Conservation (phyloP, 2,329 filamentous ascomycete genomes). For the Trichothecium roseum region DNA sequence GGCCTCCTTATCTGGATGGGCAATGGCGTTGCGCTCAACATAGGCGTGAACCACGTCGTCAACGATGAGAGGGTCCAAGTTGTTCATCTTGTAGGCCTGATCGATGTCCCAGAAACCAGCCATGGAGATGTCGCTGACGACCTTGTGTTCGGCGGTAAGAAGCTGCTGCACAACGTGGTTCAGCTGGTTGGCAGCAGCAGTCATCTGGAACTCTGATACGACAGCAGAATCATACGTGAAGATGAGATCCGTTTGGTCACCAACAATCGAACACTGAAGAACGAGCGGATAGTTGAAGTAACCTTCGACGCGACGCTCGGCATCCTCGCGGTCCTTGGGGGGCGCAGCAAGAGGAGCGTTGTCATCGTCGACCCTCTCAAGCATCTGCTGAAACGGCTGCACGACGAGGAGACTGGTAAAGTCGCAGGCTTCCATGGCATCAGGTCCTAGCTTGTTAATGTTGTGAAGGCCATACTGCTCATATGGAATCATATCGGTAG, state of each 20-base stretch:
- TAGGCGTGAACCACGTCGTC: background rate
- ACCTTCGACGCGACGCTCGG: slow-evolving; percentile 1
- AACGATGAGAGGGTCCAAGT: background rate
- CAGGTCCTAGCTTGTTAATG: slow-evolving; percentile 10
- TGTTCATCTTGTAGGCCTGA: background rate
- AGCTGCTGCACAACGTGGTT: slow-evolving; percentile 1
- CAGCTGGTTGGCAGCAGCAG: slow-evolving; percentile 1
- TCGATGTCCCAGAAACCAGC: slow-evolving; percentile 1
- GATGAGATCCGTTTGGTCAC: background rate
- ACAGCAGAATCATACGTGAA: slow-evolving; percentile 2
- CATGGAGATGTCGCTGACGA: background rate
- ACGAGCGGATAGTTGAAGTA: slow-evolving; percentile 5
- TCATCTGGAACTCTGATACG: background rate
- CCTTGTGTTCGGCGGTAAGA: background rate
- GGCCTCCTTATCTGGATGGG: background rate
- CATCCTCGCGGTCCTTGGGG: background rate
- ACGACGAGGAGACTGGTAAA: slow-evolving; percentile 8
- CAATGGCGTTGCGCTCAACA: background rate
- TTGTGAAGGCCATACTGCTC: slow-evolving; percentile 16
- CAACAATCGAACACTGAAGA: background rate
- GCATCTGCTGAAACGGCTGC: slow-evolving; percentile 4
- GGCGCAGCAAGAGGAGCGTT: no score
- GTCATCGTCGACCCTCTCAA: background rate
- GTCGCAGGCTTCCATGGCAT: slow-evolving; percentile 4
- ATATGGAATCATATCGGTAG: slow-evolving; percentile 10